Percentiles rank a stretch among this genome's conserved stretches.
phyloP scores from a whole-genome alignment of 352 stramenopile species.

The Phytophthora pisi region DNA sequence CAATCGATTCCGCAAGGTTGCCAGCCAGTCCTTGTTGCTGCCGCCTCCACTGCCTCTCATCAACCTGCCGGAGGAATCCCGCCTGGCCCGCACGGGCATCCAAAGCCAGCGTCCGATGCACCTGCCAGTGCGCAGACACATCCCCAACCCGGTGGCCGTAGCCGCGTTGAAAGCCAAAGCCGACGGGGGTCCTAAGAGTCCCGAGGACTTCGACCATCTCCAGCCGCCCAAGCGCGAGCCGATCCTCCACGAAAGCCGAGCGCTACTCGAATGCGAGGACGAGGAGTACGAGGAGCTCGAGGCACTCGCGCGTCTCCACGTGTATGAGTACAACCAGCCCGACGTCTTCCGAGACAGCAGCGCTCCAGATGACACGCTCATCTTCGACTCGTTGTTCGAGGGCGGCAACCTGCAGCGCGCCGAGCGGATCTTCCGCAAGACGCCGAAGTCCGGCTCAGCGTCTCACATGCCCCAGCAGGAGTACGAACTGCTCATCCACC shows the following conservation, averaged over 20 bases:
- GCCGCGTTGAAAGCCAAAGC: slow-evolving; percentile 8
- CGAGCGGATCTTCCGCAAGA: slow-evolving; percentile 59
- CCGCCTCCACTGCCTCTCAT: slow-evolving; percentile 69
- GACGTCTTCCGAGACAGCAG: slow-evolving; percentile 41
- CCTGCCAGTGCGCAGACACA: slow-evolving; percentile 54
- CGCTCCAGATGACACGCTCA: slow-evolving; percentile 55
- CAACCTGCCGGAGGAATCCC: slow-evolving; percentile 55
- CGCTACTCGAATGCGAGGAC: slow-evolving; percentile 43
- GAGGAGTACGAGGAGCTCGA: slow-evolving; percentile 39
- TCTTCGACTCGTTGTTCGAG: slow-evolving; percentile 83
- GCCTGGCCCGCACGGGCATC: slow-evolving; percentile 47
- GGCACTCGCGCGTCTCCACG: slow-evolving; percentile 39
- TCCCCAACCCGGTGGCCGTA: slow-evolving; percentile 14
- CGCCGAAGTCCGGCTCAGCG: neutral
- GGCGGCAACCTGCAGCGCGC: slow-evolving; percentile 68
- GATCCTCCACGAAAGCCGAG: slow-evolving; percentile 51
- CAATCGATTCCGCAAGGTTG: slow-evolving; percentile 32
- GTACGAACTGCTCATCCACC: slow-evolving; percentile 77
- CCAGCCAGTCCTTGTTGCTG: slow-evolving; percentile 39
- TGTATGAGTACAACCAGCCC: slow-evolving; percentile 82
- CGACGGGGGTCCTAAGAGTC: neutral
- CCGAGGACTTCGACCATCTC: slow-evolving; percentile 4
- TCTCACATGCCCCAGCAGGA: slow-evolving; percentile 45
- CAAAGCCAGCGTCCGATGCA: slow-evolving; percentile 43
- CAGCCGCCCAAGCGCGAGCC: slow-evolving; percentile 38